These are phyloP conservation scores for Astrothelium macrocarpum DNA, from an alignment of 495 filamentous ascomycete species.

Conservation along the genomic window DNA sequence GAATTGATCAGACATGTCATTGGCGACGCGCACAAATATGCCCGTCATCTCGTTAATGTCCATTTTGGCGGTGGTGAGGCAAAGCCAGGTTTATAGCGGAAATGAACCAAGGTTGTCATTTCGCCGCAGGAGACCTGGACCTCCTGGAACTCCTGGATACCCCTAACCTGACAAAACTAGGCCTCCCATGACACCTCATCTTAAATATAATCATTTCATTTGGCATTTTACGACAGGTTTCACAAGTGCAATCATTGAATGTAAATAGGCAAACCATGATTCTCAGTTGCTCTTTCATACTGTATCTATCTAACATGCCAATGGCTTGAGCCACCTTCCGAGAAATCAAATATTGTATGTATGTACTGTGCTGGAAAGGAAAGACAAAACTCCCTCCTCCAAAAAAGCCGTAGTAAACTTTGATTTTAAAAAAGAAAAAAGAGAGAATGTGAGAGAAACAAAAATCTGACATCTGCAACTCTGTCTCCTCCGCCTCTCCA, in stretches of 20 bases:
- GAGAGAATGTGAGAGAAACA: neutral
- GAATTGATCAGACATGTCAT: conserved; percentile 37
- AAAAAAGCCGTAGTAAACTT: neutral
- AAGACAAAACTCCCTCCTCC: neutral
- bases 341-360: neutral
- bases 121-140: neutral
- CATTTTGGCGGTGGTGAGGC: neutral
- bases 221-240: no score
- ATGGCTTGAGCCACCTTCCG: neutral
- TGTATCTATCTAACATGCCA: conserved; percentile 1
- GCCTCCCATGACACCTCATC: no score
- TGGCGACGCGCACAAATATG: neutral
- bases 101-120: neutral
- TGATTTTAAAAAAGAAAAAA: neutral
- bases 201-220: no score
- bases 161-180: no score
- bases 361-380: conserved; percentile 1
- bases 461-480: conserved; percentile 5
- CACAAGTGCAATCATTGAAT: neutral
- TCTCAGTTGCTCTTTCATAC: conserved; percentile 1
- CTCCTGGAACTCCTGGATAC: no score
- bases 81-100: neutral
- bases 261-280: neutral
- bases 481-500: neutral
- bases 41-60: neutral